Evolutionary conservation across 768 basidiomycete genomes (phyloP).

Genomic region (Mycena sanguinolenta): DNA sequence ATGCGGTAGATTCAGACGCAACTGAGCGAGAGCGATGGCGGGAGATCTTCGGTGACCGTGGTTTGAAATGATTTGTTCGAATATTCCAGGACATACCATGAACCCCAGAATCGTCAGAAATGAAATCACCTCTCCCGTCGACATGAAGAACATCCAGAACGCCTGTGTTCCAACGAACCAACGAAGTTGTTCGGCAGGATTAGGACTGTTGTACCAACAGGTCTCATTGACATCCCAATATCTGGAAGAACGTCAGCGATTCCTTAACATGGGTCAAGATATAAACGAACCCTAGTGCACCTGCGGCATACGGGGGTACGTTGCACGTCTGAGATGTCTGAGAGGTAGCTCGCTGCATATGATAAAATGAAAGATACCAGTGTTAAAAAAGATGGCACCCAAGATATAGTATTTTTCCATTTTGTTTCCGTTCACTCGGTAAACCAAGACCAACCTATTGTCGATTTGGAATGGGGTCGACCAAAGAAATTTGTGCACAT

Average conservation of each 20-base stretch:
- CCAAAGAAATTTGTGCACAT: background rate
- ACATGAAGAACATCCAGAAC: conserved; percentile 22
- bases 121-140: conserved; percentile 13
- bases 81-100: conserved; percentile 9
- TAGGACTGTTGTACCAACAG: conserved; percentile 24
- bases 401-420: conserved; percentile 30
- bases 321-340: too few relatives aligned
- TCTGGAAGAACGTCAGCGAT: background rate
- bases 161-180: conserved; percentile 25
- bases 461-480: background rate
- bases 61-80: background rate
- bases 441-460: conserved; percentile 20
- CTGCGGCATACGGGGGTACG: conserved; percentile 19
- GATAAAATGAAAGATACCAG: too few relatives aligned
- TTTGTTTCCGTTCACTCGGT: conserved; percentile 17
- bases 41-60: background rate
- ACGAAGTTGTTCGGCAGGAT: background rate
- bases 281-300: conserved; percentile 15
- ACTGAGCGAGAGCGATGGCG: background rate
- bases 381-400: background rate
- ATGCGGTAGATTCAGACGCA: background rate
- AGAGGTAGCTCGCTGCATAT: too few relatives aligned
- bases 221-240: conserved; percentile 1
- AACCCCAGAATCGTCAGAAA: conserved; percentile 17
- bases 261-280: background rate